phyloP scores from a whole-genome alignment of 2,329 filamentous ascomycete species.

The Trichoderma sp. region DNA sequence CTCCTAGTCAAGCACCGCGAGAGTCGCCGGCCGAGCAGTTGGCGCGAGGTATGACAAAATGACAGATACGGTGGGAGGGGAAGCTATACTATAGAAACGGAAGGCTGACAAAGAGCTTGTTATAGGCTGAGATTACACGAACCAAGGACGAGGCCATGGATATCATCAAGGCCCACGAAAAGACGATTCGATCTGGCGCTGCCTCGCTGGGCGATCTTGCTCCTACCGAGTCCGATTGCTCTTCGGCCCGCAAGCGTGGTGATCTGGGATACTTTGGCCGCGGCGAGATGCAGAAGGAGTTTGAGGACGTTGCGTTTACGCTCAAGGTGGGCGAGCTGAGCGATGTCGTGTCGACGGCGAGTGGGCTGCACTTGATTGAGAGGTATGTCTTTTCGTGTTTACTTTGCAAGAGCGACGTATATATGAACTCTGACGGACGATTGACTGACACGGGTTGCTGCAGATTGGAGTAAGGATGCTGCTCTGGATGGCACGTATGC shows the following conservation, averaged over 20 bases:
- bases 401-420: not conserved
- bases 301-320: conserved; percentile 93
- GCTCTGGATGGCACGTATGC: not conserved
- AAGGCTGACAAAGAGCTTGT: not conserved
- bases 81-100: not conserved
- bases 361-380: conserved; percentile 92
- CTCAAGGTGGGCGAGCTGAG: conserved; percentile 85
- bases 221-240: conserved; percentile 88
- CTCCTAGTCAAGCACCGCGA: conserved; percentile 90
- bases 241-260: conserved; percentile 87
- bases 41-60: conserved; percentile 63
- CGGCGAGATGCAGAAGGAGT: conserved; percentile 98
- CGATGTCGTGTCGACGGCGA: conserved; percentile 83
- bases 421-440: not conserved
- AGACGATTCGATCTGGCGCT: conserved; percentile 69
- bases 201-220: conserved; percentile 78
- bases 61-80: not conserved
- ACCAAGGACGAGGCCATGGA: conserved; percentile 79
- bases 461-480: not conserved
- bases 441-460: not conserved
- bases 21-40: conserved; percentile 85
- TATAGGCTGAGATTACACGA: conserved; percentile 74
- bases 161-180: conserved; percentile 73
- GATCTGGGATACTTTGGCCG: conserved; percentile 93
- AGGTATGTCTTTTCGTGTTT: conserved; percentile 53